phyloP scores from a whole-genome alignment of 1,284 basidiomycete species.

The Athelia psychrophila region DNA sequence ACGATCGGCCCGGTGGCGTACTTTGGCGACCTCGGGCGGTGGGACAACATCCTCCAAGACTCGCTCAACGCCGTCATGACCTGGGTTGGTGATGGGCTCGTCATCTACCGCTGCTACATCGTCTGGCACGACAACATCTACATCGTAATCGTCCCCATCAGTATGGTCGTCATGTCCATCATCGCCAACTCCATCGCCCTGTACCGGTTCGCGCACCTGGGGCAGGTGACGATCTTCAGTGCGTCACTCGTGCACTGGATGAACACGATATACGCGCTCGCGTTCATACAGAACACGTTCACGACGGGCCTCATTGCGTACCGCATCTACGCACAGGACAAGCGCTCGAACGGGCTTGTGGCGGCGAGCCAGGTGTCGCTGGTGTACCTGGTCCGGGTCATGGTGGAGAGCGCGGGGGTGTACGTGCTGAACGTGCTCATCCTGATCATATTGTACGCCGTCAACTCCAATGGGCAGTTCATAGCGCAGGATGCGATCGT shows the following conservation, averaged over 20 bases:
- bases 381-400: slow-evolving; percentile 22
- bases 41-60: slow-evolving; percentile 27
- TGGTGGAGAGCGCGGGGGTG: slow-evolving; percentile 27
- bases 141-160: slow-evolving; percentile 17
- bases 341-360: slow-evolving; percentile 10
- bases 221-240: slow-evolving; percentile 19
- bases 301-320: slow-evolving; percentile 28
- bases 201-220: slow-evolving; percentile 17
- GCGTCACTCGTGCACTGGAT: slow-evolving; percentile 23
- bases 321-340: slow-evolving; percentile 25
- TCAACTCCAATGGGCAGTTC: slow-evolving; percentile 24
- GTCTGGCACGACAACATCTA: slow-evolving; percentile 24
- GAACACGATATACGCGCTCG: slow-evolving; percentile 26
- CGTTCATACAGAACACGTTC: slow-evolving; percentile 26
- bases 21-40: slow-evolving; percentile 22
- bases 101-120: slow-evolving; percentile 29
- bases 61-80: slow-evolving; percentile 25
- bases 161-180: slow-evolving; percentile 20
- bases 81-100: slow-evolving; percentile 24
- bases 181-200: slow-evolving; percentile 20
- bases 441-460: slow-evolving; percentile 24
- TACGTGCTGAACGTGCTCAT: slow-evolving; percentile 23
- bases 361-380: slow-evolving; percentile 12
- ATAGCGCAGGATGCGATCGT: slow-evolving; percentile 24
- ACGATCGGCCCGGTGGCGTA: slow-evolving; percentile 22